Base-by-base conservation (phyloP, 257 asterid species). In the Nicotiana benthamiana region DNA sequence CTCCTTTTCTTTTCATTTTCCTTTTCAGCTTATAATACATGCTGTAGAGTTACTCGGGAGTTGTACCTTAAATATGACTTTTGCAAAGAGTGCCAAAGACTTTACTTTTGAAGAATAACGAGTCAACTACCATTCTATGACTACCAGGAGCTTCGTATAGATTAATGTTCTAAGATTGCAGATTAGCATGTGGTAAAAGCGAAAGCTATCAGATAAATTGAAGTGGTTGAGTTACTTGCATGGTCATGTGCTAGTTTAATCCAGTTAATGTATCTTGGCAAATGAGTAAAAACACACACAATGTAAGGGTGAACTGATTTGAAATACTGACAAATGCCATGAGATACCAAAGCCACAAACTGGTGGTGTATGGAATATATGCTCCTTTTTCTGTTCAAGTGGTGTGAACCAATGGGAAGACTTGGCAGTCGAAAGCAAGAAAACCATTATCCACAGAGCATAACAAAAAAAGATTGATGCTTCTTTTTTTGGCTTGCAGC, bases 281-380 rank as follows among this genome's bases (percentile, higher is more conserved):
- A 15, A 74, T 15, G 17, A 2, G 9, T 74, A 74, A 74, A 74
- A 74, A 16, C 24, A 15, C 43, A 17, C 75, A 48, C 16, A 24
- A 13, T 48, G 9, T 70, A 1, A 22, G 59, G 59, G 24, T 70
- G 57, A 43, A 70, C 7, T 70, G 15, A 70, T 43, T 43, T 74
- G 79, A 30, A 24, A 48, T 74, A 30, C 10, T 74, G 61, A 15
- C 17, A 74, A 72, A 74, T 74, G 36, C 17, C 7, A 36, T 24
- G 40, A 48, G 61, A 48, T 48, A 24, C 43, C 62, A 24, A 72
- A 72, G 60, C 16, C 60, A 46, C 40, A 43, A 74, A 8, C 43
- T 74, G 22, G 43, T 74, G 61, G 43, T 74, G 24, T 74, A 24
- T 74, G 79, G 79, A 74, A 74, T 74, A 48, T 74, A 48, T 74